These are phyloP conservation scores for Coemansia sp. DNA, from an alignment of 192 early-diverging fungal genomes.

Conservation along the genomic window DNA sequence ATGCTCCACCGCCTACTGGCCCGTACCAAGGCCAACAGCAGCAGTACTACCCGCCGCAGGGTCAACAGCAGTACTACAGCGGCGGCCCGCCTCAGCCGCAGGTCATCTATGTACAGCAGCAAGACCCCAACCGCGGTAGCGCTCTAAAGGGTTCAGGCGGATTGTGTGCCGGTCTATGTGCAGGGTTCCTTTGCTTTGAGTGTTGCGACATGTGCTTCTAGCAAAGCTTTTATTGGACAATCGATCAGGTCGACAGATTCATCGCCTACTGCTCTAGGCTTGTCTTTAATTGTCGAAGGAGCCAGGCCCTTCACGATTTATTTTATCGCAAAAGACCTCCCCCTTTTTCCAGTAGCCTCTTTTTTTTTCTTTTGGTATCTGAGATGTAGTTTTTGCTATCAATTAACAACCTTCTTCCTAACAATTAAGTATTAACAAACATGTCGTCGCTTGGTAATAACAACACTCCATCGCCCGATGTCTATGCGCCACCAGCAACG, in stretches of 20 bases:
- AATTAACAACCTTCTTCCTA: background rate
- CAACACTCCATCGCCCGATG: background rate
- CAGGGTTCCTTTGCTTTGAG: background rate
- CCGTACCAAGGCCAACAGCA: slow-evolving; percentile 6
- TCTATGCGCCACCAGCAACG: background rate
- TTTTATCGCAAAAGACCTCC: background rate
- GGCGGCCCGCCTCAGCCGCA: slow-evolving; percentile 17
- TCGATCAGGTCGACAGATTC: background rate
- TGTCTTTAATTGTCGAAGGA: background rate
- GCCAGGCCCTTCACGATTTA: background rate
- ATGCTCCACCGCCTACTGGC: slow-evolving; percentile 16
- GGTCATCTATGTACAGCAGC: slow-evolving; percentile 16
- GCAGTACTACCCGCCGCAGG: slow-evolving; percentile 15
- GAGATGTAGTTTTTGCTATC: background rate
- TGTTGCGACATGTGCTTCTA: background rate
- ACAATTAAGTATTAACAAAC: background rate
- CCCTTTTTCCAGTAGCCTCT: background rate
- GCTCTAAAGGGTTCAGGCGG: background rate
- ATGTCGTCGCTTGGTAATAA: background rate
- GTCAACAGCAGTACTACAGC: slow-evolving; percentile 24
- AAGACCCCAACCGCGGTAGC: slow-evolving; percentile 2
- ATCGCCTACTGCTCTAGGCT: slow-evolving; percentile 7
- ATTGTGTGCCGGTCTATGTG: background rate
- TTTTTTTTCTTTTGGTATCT: background rate
- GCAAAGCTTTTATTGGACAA: background rate